Percentiles rank a stretch among this genome's conserved stretches.
phyloP scores from a whole-genome alignment of 2,329 filamentous ascomycete species.

The Phialophora chinensis region DNA sequence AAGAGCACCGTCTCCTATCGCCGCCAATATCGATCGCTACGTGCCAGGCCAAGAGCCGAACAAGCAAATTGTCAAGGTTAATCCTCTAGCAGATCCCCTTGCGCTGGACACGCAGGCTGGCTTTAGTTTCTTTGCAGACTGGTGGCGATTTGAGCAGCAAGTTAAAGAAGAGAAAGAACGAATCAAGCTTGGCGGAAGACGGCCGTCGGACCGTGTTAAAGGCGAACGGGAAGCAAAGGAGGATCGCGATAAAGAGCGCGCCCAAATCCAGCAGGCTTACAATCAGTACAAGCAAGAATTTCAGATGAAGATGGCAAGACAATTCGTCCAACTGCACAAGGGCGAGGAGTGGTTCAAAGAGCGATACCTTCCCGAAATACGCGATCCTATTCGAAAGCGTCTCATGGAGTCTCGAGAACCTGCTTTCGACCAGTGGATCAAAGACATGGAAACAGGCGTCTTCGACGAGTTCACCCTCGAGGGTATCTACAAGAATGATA shows the following conservation, averaged over 20 bases:
- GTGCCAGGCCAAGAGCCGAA: constrained; percentile 66
- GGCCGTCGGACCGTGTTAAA: constrained; percentile 61
- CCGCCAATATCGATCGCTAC: constrained; percentile 68
- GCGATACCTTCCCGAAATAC: constrained; percentile 83
- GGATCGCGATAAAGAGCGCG: constrained; percentile 66
- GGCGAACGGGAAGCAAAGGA: constrained; percentile 68
- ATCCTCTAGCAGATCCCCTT: constrained; percentile 66
- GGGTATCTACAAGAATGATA: constrained; percentile 91
- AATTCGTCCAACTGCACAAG: constrained; percentile 91
- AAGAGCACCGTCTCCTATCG: constrained; percentile 63
- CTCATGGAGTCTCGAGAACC: constrained; percentile 80
- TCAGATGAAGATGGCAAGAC: constrained; percentile 77
- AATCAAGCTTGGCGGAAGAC: constrained; percentile 63
- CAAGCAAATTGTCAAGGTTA: constrained; percentile 59
- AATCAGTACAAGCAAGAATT: constrained; percentile 70
- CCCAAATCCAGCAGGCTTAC: constrained; percentile 68
- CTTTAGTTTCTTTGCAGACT: constrained; percentile 71
- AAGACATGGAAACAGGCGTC: constrained; percentile 79
- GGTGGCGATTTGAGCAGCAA: constrained; percentile 68
- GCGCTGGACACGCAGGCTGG: constrained; percentile 70
- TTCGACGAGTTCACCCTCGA: constrained; percentile 97
- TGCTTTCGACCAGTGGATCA: constrained; percentile 85
- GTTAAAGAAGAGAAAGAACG: constrained; percentile 70
- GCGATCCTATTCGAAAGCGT: constrained; percentile 74
- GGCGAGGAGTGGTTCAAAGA: constrained; percentile 98